Conservation (phyloP, 2,329 filamentous ascomycete genomes). For the Pezicula rhizophila region DNA sequence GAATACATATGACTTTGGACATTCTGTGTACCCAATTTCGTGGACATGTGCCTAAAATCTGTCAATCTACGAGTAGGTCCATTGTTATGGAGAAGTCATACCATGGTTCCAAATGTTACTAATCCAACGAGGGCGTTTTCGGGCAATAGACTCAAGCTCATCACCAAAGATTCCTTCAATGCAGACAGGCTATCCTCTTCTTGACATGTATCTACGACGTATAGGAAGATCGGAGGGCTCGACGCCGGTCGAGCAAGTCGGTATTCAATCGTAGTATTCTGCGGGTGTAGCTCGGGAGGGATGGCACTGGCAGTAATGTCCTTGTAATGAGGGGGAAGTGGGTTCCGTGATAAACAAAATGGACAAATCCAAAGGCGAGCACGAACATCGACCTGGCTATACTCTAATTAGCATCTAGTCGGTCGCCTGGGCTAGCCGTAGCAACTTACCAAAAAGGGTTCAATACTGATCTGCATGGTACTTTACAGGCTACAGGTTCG, state of each 20-base stretch:
- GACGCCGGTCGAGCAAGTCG: conserved; percentile 74
- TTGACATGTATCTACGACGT: conserved; percentile 83
- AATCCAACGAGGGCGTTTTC: conserved; percentile 77
- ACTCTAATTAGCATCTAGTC: conserved; percentile 16
- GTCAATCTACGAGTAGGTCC: background rate
- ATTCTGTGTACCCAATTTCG: conserved; percentile 96
- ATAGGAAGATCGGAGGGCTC: conserved; percentile 80
- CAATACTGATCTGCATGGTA: conserved; percentile 88
- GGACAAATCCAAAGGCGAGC: conserved; percentile 84
- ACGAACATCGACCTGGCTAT: conserved; percentile 75
- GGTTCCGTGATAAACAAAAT: conserved; percentile 79
- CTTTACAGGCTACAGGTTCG: conserved; percentile 94
- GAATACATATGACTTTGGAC: conserved; percentile 98
- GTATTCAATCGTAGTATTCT: conserved; percentile 88
- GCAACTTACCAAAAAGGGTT: conserved; percentile 85
- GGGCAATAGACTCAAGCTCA: conserved; percentile 76
- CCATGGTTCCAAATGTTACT: conserved; percentile 91
- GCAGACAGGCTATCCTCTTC: conserved; percentile 80
- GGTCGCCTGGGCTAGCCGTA: background rate
- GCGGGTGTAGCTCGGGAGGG: conserved; percentile 74
- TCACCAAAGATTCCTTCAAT: conserved; percentile 79
- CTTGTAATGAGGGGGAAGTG: conserved; percentile 80
- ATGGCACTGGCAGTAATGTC: conserved; percentile 81
- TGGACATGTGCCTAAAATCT: conserved; percentile 80
- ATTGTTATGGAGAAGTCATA: conserved; percentile 33